Percentiles rank a stretch among this genome's conserved stretches.
phyloP scores from a whole-genome alignment of 208 protist genomes.

The Borovskyia barvae region DNA sequence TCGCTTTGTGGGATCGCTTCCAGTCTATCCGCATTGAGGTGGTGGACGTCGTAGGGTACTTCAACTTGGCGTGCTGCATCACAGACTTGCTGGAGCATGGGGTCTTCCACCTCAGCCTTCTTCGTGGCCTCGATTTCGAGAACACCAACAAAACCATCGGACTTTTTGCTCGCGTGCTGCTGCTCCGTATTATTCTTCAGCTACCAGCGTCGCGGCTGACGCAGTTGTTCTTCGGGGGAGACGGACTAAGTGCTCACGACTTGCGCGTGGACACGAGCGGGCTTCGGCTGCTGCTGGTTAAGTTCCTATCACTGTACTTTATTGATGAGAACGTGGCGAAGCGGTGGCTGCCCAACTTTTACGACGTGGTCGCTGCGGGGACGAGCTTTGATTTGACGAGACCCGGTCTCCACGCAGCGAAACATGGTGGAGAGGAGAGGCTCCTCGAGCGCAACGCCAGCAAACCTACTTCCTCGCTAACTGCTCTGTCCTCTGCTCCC shows the following conservation, averaged over 20 bases:
- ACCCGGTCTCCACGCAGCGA: not conserved
- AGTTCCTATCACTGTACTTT: conserved; percentile 74
- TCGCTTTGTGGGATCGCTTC: conserved; percentile 81
- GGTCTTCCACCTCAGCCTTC: conserved; percentile 58
- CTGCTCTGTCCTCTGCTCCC: not conserved
- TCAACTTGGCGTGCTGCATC: conserved; percentile 71
- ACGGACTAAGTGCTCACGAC: conserved; percentile 58
- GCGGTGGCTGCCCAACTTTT: conserved; percentile 74
- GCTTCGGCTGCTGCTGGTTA: conserved; percentile 48
- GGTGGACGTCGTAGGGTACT: conserved; percentile 56
- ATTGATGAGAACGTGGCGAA: conserved; percentile 53
- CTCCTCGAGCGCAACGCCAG: conserved; percentile 1
- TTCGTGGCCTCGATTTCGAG: conserved; percentile 85
- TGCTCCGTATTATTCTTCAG: conserved; percentile 71
- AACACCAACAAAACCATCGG: conserved; percentile 72
- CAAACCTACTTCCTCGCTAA: conserved; percentile 12
- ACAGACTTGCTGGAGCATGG: conserved; percentile 50
- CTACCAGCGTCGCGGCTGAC: conserved; percentile 52
- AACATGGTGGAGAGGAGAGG: conserved; percentile 2
- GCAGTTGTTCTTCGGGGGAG: conserved; percentile 78
- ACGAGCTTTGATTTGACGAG: conserved; percentile 51
- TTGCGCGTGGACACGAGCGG: conserved; percentile 51
- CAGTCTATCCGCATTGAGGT: conserved; percentile 69
- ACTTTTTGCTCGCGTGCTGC: conserved; percentile 70
- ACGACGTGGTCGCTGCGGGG: conserved; percentile 63